A percentile compares a stretch with the other conserved stretches of the same genome.
These are phyloP conservation scores for Circinella minor DNA, from an alignment of 371 early-diverging fungal species.

Conservation along the genomic window DNA sequence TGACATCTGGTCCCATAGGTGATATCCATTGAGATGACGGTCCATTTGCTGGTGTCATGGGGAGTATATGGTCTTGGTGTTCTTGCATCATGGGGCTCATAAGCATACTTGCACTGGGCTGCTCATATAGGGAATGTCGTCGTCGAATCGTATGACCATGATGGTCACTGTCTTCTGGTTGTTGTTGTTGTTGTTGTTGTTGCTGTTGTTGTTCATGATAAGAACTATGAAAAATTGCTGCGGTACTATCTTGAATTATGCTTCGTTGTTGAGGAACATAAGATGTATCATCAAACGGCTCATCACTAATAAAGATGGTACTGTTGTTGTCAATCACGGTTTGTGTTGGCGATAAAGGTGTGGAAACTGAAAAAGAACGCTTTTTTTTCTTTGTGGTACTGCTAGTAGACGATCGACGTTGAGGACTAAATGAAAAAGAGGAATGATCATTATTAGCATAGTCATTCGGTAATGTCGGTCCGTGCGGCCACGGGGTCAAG, in stretches of 20 bases:
- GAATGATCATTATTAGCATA: not conserved
- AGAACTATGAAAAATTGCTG: not conserved
- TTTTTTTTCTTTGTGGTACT: not conserved
- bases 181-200: conserved; percentile 7
- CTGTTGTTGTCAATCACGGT: not conserved
- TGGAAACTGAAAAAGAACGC: not conserved
- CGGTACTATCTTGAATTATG: not conserved
- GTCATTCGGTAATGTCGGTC: not conserved
- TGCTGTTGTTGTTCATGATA: not conserved
- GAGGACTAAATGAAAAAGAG: not conserved
- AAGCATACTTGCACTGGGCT: conserved; percentile 8
- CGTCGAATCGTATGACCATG: conserved; percentile 1
- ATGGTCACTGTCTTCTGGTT: not conserved
- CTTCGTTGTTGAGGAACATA: conserved; percentile 6
- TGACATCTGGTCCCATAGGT: conserved; percentile 9
- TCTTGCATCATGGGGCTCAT: conserved; percentile 10
- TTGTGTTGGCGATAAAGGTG: not conserved
- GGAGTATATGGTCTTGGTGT: not conserved
- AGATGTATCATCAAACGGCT: conserved; percentile 10
- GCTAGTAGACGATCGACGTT: not conserved
- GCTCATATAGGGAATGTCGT: conserved; percentile 21
- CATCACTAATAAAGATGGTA: conserved; percentile 13
- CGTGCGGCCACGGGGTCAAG: conserved; percentile 1
- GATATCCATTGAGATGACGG: conserved; percentile 6
- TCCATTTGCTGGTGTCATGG: not conserved